Base-by-base conservation (phyloP, 2,329 filamentous ascomycete species). In the Diaporthe vaccinii region DNA sequence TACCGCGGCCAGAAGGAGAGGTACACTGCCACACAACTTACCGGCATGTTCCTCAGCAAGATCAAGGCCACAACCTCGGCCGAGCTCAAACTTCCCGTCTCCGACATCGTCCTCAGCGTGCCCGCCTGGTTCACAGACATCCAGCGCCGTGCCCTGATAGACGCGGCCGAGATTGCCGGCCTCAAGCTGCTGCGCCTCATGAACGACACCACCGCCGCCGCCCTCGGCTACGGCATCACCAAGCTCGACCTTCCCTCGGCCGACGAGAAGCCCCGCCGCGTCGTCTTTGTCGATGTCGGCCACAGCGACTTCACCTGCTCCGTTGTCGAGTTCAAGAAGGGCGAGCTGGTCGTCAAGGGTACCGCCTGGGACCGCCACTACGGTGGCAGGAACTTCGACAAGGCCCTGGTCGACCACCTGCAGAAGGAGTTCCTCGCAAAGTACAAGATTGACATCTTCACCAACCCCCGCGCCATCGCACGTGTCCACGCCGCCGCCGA, bases 121-220 rank as follows among this genome's bases (percentile, higher is more conserved):
- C 97, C 97, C 59, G 93, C 95, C 25, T 99, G 97, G 97, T 99
- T 98, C 89, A 98, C 96, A 77, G 97, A 99, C 84, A 87, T 93
- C 77, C 97, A 99, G 90, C 94, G 97, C 83, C 92, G 97, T 82
- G 92, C 92, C 80, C 89, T 99, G 78, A 90, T 98, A 81, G 96
- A 98, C 83, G 96, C 97, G 75, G 91, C 95, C 80, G 96, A 98
- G 83, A 95, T 99, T 81, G 95, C 96, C 75, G 96, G 96, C 76
- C 90, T 99, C 81, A 98, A 98, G 88, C 89, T 96, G 53, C 93
- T 99, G 78, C 93, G 97, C 77, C 90, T 99, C 78, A 97, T 99
- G 90, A 99, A 99, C 87, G 97, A 98, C 87, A 98, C 95, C 79
- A 98, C 97, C 70, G 97, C 97, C 76, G 95, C 96, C 78, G 97